Evolutionary conservation across 331 rosid species (phyloP), one percentile per base, ranked within the genome.

Genomic region (Dryas integrifolia): DNA sequence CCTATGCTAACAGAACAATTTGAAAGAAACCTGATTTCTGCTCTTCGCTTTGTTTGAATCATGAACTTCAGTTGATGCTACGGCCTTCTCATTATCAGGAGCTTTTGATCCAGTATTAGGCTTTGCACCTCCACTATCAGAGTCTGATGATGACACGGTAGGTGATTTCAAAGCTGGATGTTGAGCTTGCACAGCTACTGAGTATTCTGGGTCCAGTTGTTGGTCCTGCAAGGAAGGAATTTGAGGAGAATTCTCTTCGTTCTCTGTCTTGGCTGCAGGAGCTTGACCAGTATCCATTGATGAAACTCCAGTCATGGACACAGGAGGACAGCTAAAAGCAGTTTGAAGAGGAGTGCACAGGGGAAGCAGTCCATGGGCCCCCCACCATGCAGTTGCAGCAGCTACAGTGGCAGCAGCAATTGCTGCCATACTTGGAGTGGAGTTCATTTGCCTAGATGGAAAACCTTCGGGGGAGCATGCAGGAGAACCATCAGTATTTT

Each of bases 311-410:
- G 81, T 57, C 39, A 76, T 59, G 70, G 91, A 75, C 71, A 87
- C 78, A 40, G 89, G 86, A 73, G 80, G 73, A 58, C 83, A 80
- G 64, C 85, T 66, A 83, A 91, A 84, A 76, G 82, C 77, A 79
- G 90, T 77, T 77, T 77, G 92, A 71, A 84, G 86, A 56, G 98
- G 96, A 74, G 96, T 72, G 67, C 98, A 91, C 63, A 91, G 21
- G 44, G 98, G 98, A 79, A 89, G 85, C 82, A 89, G 75, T 60
- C 97, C 98, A 73, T 95, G 98, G 73, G 98, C 86, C 38, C 96
- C 82, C 98, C 98, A 95, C 98, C 98, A 91, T 76, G 98, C 96
- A 69, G 93, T 86, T 74, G 98, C 97, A 65, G 97, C 97, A 70
- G 97, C 96, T 64, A 89, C 93, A 58, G 96, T 89, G 69, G 96